Conservation (phyloP, 1,139 yeast species). For the Scheffersomyces insectosa region DNA sequence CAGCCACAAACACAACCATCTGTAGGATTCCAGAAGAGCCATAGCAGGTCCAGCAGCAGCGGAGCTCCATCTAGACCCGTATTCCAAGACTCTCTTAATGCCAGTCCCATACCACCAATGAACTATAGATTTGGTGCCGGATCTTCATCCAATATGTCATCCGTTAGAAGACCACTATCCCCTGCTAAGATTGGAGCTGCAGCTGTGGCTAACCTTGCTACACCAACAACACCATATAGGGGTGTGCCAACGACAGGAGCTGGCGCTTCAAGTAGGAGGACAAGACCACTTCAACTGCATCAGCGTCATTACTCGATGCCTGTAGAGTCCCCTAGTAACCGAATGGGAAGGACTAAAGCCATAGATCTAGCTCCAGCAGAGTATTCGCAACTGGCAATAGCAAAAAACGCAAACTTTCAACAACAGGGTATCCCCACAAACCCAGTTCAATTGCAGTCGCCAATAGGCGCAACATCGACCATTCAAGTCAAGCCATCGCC, state of each 20-base stretch:
- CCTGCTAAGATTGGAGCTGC: constrained; percentile 76
- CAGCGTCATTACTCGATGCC: constrained; percentile 51
- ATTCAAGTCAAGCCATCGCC: constrained; percentile 48
- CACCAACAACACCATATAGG: constrained; percentile 35
- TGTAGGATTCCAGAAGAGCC: constrained; percentile 1
- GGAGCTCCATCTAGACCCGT: constrained; percentile 11
- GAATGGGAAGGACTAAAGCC: constrained; percentile 1
- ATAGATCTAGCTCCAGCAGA: constrained; percentile 3
- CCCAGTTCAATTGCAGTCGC: constrained; percentile 19
- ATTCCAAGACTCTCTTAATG: constrained; percentile 19
- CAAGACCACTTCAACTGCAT: constrained; percentile 22
- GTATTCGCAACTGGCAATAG: constrained; percentile 7
- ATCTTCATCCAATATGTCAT: constrained; percentile 14
- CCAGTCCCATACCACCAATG: constrained; percentile 37
- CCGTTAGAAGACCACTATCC: constrained; percentile 47
- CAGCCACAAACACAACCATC: not conserved
- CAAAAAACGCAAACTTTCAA: constrained; percentile 3
- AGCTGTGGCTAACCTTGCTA: constrained; percentile 59
- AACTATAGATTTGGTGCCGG: constrained; percentile 45
- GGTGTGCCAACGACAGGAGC: constrained; percentile 9
- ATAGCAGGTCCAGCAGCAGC: constrained; percentile 9
- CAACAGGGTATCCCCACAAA: constrained; percentile 1
- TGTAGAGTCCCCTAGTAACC: constrained; percentile 19
- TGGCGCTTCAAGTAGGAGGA: constrained; percentile 10
- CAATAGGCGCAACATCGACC: constrained; percentile 33